Evolutionary conservation across 2,329 filamentous ascomycete genomes (phyloP).

Genomic region (Alternaria arborescens): DNA sequence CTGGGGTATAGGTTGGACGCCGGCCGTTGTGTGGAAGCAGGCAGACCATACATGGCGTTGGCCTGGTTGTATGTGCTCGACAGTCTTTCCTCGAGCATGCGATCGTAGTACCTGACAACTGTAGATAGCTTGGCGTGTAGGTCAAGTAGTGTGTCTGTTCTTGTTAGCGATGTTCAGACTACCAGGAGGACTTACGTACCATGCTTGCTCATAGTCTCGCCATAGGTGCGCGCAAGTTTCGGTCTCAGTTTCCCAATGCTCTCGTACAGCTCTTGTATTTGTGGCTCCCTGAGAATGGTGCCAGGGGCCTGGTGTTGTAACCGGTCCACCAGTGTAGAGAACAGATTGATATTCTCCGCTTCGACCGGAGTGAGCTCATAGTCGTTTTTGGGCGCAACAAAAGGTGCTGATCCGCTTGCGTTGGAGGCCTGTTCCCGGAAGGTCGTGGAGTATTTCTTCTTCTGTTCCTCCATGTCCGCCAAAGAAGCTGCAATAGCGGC

Average conservation of each 20-base stretch:
- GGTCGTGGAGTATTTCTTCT: conserved; percentile 84
- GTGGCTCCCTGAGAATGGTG: conserved; percentile 94
- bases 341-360: conserved; percentile 96
- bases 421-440: conserved; percentile 79
- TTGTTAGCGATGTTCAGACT: conserved; percentile 44
- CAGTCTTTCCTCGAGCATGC: conserved; percentile 95
- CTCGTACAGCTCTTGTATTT: conserved; percentile 98
- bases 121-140: conserved; percentile 94
- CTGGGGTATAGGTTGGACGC: conserved; percentile 74
- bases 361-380: conserved; percentile 94
- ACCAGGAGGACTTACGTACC: conserved; percentile 63
- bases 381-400: conserved; percentile 80
- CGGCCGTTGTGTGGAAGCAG: conserved; percentile 51
- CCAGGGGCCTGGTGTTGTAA: conserved; percentile 94
- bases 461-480: conserved; percentile 97
- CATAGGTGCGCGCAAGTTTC: conserved; percentile 93
- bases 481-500: conserved; percentile 94
- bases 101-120: conserved; percentile 95
- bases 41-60: conserved; percentile 52
- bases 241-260: conserved; percentile 93
- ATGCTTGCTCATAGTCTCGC: conserved; percentile 99
- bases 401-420: conserved; percentile 56
- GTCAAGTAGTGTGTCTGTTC: conserved; percentile 85
- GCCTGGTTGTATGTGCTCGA: conserved; percentile 92
- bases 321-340: conserved; percentile 91